These are phyloP conservation scores for Solanum pimpinellifolium DNA, from an alignment of 257 asterid species.

Conservation along the genomic window DNA sequence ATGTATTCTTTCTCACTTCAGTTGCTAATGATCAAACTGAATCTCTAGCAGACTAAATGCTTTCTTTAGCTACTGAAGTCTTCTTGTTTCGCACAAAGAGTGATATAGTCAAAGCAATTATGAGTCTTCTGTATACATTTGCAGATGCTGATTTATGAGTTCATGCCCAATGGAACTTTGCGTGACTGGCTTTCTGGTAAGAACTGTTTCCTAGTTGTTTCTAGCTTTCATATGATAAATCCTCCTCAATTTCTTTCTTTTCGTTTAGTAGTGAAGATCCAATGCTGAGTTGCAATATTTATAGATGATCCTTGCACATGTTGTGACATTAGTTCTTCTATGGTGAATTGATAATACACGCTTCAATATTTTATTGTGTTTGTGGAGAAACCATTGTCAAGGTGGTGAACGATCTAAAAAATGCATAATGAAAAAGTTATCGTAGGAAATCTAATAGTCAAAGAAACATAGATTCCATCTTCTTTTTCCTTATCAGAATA, in stretches of 20 bases:
- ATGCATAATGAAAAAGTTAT: neutral
- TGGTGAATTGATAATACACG: neutral
- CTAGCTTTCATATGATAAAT: neutral
- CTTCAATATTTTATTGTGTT: neutral
- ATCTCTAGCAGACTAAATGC: neutral
- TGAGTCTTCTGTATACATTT: neutral
- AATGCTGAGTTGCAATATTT: neutral
- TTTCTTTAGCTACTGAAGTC: neutral
- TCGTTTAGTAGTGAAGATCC: neutral
- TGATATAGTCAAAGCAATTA: neutral
- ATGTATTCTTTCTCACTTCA: neutral
- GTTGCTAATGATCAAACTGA: neutral
- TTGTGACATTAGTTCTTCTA: neutral
- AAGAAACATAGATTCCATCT: neutral
- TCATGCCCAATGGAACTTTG: conserved; percentile 73
- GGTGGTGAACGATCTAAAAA: neutral
- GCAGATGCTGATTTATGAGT: conserved; percentile 88
- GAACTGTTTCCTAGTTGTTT: neutral
- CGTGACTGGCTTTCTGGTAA: conserved; percentile 78
- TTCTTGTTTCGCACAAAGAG: neutral
- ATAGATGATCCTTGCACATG: neutral
- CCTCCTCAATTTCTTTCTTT: neutral
- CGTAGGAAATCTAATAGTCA: neutral
- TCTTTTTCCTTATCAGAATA: neutral
- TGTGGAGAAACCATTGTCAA: neutral